Evolutionary conservation across 306 rosid genomes (phyloP).

Genomic region (Cucurbita moschata): DNA sequence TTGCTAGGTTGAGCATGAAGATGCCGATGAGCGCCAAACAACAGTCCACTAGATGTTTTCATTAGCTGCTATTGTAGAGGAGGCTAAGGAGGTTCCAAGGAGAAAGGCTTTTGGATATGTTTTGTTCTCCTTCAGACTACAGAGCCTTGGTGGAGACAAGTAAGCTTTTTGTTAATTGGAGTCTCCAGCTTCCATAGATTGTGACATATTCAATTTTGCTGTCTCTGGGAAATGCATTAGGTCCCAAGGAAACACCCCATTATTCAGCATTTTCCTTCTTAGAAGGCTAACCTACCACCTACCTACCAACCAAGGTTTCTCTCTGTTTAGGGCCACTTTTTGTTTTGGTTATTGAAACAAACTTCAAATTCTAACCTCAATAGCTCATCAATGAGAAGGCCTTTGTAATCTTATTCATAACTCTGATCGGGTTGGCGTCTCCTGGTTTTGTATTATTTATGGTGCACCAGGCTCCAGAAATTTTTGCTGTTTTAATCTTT

Average conservation of each 20-base stretch:
- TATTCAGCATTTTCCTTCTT: background rate
- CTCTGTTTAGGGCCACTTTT: background rate
- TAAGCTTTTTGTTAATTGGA: background rate
- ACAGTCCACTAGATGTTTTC: conserved; percentile 13
- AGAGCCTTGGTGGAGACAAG: too few species aligned
- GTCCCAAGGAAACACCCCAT: background rate
- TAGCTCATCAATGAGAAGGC: background rate
- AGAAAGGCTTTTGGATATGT: background rate
- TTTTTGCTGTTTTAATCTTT: too few species aligned
- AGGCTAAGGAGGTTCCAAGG: background rate
- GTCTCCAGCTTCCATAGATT: background rate
- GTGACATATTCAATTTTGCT: background rate
- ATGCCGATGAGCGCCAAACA: conserved; percentile 33
- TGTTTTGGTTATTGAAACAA: background rate
- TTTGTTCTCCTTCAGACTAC: too few species aligned
- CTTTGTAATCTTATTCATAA: background rate
- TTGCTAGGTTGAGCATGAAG: conserved; percentile 41
- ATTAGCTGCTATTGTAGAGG: background rate
- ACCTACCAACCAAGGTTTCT: background rate
- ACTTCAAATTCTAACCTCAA: background rate
- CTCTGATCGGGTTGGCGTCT: background rate
- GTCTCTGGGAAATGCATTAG: background rate
- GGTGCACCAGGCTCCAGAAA: background rate
- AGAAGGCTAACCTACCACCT: background rate
- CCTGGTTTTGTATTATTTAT: background rate